Conservation (phyloP, 768 basidiomycete species). For the Suillus plorans region DNA sequence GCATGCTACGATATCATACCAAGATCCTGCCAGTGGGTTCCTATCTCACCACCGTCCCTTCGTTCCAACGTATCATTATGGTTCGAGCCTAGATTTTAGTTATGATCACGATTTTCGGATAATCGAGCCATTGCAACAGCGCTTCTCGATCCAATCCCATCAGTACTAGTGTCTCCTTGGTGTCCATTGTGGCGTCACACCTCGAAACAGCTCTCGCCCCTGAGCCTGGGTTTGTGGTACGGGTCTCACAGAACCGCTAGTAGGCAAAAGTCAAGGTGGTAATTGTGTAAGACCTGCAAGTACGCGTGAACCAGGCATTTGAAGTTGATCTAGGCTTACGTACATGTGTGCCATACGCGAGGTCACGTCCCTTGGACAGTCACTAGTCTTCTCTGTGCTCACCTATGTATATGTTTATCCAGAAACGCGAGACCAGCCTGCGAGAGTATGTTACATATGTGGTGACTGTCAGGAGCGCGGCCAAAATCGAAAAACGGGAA, state of each 20-base stretch:
- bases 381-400: neutral
- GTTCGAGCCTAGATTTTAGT: neutral
- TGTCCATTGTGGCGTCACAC: constrained; percentile 67
- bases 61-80: neutral
- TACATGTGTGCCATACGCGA: neutral
- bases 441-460: neutral
- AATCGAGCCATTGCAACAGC: constrained; percentile 47
- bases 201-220: neutral
- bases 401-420: neutral
- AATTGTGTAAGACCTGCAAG: neutral
- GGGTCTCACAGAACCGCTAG: neutral
- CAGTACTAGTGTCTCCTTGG: neutral
- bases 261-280: neutral
- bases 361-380: neutral
- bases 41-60: neutral
- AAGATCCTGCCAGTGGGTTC: neutral
- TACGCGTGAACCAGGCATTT: neutral
- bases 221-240: neutral
- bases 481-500: neutral
- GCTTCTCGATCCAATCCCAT: constrained; percentile 72
- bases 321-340: neutral
- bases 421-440: neutral
- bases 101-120: constrained; percentile 43
- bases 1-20: constrained; percentile 12
- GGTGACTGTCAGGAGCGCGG: neutral